phyloP scores from a whole-genome alignment of 331 rosid genomes.

The Cydonia oblonga region DNA sequence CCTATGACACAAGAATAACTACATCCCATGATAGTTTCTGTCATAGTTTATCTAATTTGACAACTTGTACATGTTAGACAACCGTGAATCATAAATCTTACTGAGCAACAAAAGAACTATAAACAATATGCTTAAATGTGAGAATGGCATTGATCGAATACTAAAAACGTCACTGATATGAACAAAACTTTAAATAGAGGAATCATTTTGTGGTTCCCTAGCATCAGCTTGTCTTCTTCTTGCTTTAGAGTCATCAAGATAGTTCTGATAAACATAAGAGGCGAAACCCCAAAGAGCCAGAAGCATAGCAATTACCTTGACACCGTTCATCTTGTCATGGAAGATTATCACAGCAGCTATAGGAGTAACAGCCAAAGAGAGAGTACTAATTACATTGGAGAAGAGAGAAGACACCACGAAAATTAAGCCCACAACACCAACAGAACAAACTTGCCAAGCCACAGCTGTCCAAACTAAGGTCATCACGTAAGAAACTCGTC shows the following conservation, averaged over 20 bases:
- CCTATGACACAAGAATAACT: not conserved
- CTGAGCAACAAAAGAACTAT: not conserved
- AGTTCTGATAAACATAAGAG: constrained; percentile 48
- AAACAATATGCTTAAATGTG: not conserved
- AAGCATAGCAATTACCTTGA: constrained; percentile 49
- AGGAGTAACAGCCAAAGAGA: constrained; percentile 55
- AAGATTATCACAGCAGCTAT: constrained; percentile 46
- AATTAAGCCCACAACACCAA: constrained; percentile 58
- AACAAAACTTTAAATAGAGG: not conserved
- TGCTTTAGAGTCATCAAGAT: constrained; percentile 33
- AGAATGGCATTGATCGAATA: no score
- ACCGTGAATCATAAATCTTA: not conserved
- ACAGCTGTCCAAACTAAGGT: constrained; percentile 46
- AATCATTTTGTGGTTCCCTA: constrained; percentile 3
- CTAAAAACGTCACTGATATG: no score
- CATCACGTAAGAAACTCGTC: constrained; percentile 36
- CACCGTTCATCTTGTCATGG: constrained; percentile 51
- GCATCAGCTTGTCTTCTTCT: not conserved
- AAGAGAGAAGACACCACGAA: constrained; percentile 61
- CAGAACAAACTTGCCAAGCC: constrained; percentile 61
- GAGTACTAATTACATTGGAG: constrained; percentile 64
- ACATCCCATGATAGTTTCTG: not conserved
- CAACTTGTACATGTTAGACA: not conserved
- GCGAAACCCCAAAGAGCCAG: constrained; percentile 48
- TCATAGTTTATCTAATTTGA: not conserved